Evolutionary conservation across 2,329 filamentous ascomycete species (phyloP).

Genomic region (Clonostachys chloroleuca): DNA sequence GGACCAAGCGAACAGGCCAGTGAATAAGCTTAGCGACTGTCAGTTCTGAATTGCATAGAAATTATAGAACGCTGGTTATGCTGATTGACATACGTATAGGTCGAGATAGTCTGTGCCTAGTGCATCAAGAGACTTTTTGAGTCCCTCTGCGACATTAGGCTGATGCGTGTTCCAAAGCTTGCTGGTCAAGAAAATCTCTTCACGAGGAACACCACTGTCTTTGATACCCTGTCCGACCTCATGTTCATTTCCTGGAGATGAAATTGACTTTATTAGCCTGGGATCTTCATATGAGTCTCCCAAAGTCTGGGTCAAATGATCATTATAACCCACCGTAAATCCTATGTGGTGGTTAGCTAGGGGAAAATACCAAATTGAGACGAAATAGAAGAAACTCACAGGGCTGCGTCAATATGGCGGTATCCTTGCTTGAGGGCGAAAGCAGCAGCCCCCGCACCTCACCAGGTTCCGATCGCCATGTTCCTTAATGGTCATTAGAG

Average conservation of each 20-base stretch:
- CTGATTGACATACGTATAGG: constrained; percentile 21
- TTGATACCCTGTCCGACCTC: constrained; percentile 33
- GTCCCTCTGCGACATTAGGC: constrained; percentile 36
- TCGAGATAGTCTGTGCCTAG: constrained; percentile 45
- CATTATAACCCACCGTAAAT: constrained; percentile 1
- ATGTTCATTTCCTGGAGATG: constrained; percentile 24
- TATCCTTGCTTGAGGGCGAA: constrained; percentile 34
- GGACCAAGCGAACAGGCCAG: neutral
- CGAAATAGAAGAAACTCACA: neutral
- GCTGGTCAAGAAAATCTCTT: constrained; percentile 47
- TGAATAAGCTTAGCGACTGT: neutral
- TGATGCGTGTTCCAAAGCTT: constrained; percentile 59
- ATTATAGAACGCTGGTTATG: neutral
- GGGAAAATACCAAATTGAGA: constrained; percentile 12
- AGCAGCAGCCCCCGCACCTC: constrained; percentile 8
- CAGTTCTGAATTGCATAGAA: neutral
- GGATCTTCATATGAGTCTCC: constrained; percentile 12
- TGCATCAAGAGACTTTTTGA: constrained; percentile 41
- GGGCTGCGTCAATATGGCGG: constrained; percentile 36
- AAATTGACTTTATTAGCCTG: no score
- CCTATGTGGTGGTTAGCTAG: neutral
- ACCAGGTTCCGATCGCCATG: constrained; percentile 54
- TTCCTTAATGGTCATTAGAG: constrained; percentile 26
- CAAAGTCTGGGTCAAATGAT: no score
- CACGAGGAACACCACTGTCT: constrained; percentile 27